Conservation (phyloP, 768 basidiomycete species). For the Clitopilus hobsonii region DNA sequence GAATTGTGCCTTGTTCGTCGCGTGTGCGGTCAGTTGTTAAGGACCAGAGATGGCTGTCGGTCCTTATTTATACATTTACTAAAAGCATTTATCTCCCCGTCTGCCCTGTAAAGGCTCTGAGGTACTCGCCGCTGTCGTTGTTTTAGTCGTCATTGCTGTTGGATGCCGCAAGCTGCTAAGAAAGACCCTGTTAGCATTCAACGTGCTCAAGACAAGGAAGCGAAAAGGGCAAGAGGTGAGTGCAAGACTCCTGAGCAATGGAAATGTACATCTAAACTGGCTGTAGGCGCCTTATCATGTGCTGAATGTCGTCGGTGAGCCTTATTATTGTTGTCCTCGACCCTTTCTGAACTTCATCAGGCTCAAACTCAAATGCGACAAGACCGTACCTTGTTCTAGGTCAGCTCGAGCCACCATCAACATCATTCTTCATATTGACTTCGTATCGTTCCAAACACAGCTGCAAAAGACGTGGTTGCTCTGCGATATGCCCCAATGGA, state of each 20-base stretch:
- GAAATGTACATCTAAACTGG: not conserved
- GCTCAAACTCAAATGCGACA: conserved; percentile 72
- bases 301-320: conserved; percentile 61
- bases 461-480: conserved; percentile 71
- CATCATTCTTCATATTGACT: not conserved
- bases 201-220: conserved; percentile 59
- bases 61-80: conserved; percentile 1
- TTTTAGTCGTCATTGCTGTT: not conserved
- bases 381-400: conserved; percentile 59
- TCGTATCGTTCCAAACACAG: conserved; percentile 17
- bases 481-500: conserved; percentile 76
- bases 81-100: not conserved
- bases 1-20: not conserved
- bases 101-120: not conserved
- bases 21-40: not conserved
- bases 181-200: conserved; percentile 36
- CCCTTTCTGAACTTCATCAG: conserved; percentile 23
- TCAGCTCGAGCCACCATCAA: conserved; percentile 9
- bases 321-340: not conserved
- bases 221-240: conserved; percentile 56
- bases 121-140: not conserved
- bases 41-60: not conserved
- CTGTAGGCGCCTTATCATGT: conserved; percentile 46
- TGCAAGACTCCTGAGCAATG: not conserved
- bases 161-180: conserved; percentile 24